Conservation (phyloP, 495 filamentous ascomycete genomes). For the Penicillium diatomitis region DNA sequence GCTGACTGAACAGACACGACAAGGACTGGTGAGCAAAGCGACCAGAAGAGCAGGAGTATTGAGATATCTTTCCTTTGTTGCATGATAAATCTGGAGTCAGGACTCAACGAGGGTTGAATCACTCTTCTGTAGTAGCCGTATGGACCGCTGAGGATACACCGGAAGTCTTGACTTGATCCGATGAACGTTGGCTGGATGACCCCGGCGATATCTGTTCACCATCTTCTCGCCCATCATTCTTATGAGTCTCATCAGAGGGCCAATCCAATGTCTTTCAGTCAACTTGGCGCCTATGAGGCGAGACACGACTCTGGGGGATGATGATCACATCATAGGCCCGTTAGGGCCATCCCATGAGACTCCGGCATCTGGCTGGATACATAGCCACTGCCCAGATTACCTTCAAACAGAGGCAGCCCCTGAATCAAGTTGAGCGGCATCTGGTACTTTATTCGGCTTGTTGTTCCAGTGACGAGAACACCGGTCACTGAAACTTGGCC, state of each 20-base stretch:
- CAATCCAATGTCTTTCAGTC: not conserved
- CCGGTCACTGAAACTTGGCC: conserved; percentile 5
- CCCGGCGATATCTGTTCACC: no score
- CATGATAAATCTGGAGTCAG: no score
- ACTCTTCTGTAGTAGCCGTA: no score
- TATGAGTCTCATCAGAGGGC: not conserved
- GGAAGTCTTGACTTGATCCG: no score
- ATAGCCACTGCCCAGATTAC: conserved; percentile 2
- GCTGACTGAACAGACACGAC: not conserved
- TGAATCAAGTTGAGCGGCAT: not conserved
- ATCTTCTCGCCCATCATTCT: no score
- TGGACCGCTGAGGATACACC: no score
- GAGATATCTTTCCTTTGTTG: no score
- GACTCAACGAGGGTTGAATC: no score
- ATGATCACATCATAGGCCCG: no score
- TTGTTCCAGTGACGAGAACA: conserved; percentile 1
- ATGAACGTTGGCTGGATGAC: no score
- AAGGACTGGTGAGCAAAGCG: not conserved
- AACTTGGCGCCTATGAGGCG: conserved; percentile 1
- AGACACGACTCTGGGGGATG: not conserved
- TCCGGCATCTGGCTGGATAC: not conserved
- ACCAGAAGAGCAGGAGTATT: not conserved
- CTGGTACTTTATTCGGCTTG: no score
- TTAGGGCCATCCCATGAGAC: no score
- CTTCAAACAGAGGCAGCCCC: not conserved